Percentiles rank a stretch among this genome's conserved stretches.
Evolutionary conservation across 2,329 filamentous ascomycete genomes (phyloP).

Genomic region (Fusarium caatingaense): DNA sequence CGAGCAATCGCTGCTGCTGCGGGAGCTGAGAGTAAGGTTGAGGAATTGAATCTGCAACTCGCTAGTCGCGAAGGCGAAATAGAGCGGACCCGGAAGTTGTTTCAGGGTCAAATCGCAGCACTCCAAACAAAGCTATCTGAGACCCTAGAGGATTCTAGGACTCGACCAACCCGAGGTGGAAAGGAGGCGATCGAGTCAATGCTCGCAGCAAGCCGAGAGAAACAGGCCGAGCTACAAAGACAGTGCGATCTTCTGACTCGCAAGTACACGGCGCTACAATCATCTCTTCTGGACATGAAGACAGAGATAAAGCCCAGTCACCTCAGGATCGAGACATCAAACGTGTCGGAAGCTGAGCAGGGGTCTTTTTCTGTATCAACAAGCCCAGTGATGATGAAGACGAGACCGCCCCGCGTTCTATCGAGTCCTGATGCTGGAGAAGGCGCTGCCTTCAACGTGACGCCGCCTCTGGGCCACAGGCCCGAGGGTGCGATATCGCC

Average conservation of each 20-base stretch:
- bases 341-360: conserved; percentile 44
- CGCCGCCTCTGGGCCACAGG: conserved; percentile 56
- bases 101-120: conserved; percentile 60
- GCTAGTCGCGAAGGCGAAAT: conserved; percentile 61
- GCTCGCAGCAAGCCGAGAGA: conserved; percentile 63
- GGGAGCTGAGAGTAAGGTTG: conserved; percentile 67
- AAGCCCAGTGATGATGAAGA: conserved; percentile 54
- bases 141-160: conserved; percentile 46
- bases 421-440: conserved; percentile 60
- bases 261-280: conserved; percentile 65
- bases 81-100: conserved; percentile 56
- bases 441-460: conserved; percentile 56
- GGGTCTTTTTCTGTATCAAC: conserved; percentile 54
- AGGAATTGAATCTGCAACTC: conserved; percentile 69
- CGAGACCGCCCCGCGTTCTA: conserved; percentile 54
- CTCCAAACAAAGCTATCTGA: conserved; percentile 60
- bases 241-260: conserved; percentile 62
- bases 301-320: conserved; percentile 46
- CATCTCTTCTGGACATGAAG: conserved; percentile 61
- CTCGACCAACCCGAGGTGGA: conserved; percentile 44
- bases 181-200: conserved; percentile 57
- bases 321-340: conserved; percentile 40
- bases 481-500: conserved; percentile 46
- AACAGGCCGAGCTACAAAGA: conserved; percentile 65
- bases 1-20: conserved; percentile 67